Conservation (phyloP, 2,329 filamentous ascomycete species). For the Aureobasidium namibiae region DNA sequence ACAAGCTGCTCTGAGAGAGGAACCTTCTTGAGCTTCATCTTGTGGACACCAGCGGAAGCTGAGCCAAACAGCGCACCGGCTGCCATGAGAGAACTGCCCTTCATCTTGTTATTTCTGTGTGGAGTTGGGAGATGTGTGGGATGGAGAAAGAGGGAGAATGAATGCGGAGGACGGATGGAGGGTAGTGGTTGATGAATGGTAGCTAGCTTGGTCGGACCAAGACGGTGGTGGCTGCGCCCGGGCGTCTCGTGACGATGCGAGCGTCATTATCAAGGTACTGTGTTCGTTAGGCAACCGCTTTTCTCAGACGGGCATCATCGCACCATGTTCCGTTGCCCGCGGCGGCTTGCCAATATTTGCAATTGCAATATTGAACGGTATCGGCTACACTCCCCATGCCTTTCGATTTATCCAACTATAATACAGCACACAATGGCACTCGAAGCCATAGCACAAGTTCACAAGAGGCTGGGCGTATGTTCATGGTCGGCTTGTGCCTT, state of each 20-base stretch:
- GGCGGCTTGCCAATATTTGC: constrained; percentile 7
- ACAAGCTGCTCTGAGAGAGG: constrained; percentile 88
- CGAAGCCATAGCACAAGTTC: not conserved
- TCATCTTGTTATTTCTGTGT: constrained; percentile 52
- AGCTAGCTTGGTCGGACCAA: constrained; percentile 9
- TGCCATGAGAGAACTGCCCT: constrained; percentile 71
- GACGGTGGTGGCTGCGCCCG: constrained; percentile 1
- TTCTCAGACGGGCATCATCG: not conserved
- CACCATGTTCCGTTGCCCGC: not conserved
- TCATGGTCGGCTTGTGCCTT: not conserved
- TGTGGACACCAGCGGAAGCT: constrained; percentile 80
- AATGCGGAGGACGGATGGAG: constrained; percentile 7
- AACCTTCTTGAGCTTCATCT: constrained; percentile 96
- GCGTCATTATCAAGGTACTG: too few species aligned
- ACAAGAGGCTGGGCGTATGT: not conserved
- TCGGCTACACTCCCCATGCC: not conserved
- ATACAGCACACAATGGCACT: not conserved
- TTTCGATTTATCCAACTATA: not conserved
- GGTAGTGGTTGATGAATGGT: constrained; percentile 3
- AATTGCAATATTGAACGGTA: constrained; percentile 3
- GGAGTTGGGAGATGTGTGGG: not conserved
- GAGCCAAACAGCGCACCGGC: constrained; percentile 73
- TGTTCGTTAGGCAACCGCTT: not conserved
- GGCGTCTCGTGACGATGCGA: not conserved
- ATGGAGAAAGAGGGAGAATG: not conserved